phyloP scores from a whole-genome alignment of 2,329 filamentous ascomycete species.

The Ophiostoma tasmaniense region DNA sequence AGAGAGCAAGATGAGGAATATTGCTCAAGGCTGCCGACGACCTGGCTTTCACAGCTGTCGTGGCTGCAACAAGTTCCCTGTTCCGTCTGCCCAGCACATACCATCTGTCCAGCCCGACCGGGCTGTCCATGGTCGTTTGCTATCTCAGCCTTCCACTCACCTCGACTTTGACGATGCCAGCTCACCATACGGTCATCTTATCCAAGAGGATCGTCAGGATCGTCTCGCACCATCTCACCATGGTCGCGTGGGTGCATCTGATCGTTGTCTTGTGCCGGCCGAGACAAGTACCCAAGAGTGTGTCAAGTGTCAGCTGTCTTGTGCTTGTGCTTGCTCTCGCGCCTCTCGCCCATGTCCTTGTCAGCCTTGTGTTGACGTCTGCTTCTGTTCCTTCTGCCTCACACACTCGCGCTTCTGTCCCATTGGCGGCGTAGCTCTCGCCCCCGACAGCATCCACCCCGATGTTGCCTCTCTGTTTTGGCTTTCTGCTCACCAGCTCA shows the following conservation, averaged over 20 bases:
- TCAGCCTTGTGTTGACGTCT: neutral
- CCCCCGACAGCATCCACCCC: neutral
- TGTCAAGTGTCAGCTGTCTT: neutral
- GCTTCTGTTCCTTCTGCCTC: neutral
- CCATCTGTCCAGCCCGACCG: neutral
- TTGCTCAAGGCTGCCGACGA: neutral
- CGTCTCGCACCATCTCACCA: neutral
- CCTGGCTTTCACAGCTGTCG: neutral
- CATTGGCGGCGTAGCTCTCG: neutral
- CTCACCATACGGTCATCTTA: neutral
- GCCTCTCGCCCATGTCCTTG: too few relatives aligned
- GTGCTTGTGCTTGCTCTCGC: neutral
- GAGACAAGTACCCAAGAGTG: neutral
- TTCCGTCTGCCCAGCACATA: neutral
- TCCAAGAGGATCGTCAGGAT: neutral
- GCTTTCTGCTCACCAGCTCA: neutral
- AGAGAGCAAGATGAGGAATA: neutral
- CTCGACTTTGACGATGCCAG: constrained; percentile 1
- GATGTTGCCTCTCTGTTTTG: neutral
- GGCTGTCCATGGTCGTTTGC: neutral
- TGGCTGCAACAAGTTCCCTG: neutral
- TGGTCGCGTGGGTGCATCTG: neutral
- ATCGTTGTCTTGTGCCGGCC: neutral
- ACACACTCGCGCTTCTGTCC: neutral
- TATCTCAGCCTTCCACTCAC: neutral